Conservation (phyloP, 768 basidiomycete species). For the Leucocoprinus leucothites region DNA sequence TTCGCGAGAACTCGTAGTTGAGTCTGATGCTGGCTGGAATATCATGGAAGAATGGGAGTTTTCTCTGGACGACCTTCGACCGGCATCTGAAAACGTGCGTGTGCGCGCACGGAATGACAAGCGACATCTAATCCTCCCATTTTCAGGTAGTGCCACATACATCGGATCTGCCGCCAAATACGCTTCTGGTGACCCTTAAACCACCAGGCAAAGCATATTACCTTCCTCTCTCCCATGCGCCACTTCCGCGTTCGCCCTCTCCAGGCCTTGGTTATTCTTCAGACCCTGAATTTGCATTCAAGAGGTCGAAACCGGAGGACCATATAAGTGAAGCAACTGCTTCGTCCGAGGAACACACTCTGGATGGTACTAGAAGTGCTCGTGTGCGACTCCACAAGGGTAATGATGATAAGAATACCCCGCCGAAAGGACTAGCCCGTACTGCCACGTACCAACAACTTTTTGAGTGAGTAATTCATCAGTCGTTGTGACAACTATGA, state of each 20-base stretch:
- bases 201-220: slow-evolving; percentile 62
- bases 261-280: slow-evolving; percentile 64
- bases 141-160: slow-evolving; percentile 22
- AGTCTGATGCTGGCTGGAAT: slow-evolving; percentile 45
- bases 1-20: neutral
- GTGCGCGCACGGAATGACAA: neutral
- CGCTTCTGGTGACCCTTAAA: slow-evolving; percentile 62
- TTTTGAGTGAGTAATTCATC: slow-evolving; percentile 51
- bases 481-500: neutral
- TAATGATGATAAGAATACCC: slow-evolving; percentile 13
- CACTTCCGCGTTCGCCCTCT: slow-evolving; percentile 45
- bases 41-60: slow-evolving; percentile 68
- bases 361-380: slow-evolving; percentile 20
- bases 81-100: slow-evolving; percentile 62
- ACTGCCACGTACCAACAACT: slow-evolving; percentile 69
- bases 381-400: slow-evolving; percentile 32
- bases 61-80: slow-evolving; percentile 52
- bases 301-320: slow-evolving; percentile 34
- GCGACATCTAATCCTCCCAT: neutral
- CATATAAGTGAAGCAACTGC: slow-evolving; percentile 12
- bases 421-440: slow-evolving; percentile 2
- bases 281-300: slow-evolving; percentile 61
- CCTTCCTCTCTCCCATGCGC: slow-evolving; percentile 37
- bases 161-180: slow-evolving; percentile 64
- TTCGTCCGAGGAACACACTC: slow-evolving; percentile 11